These are phyloP conservation scores for Cryptosporidium meleagridis DNA, from an alignment of 169 alveolate genomes.

Conservation along the genomic window DNA sequence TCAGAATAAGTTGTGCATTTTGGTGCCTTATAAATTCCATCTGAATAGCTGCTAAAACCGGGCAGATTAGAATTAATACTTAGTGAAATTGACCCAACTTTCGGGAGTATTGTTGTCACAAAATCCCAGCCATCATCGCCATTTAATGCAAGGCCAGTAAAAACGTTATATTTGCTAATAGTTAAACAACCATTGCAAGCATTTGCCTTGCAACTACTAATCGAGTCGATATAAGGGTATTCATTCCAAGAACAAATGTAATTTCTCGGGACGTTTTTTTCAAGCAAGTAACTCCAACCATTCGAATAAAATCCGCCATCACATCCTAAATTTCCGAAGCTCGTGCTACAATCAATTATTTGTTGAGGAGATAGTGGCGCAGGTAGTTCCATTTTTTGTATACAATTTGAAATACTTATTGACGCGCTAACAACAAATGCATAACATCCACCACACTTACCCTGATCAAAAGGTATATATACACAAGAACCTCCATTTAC, in stretches of 20 bases:
- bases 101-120: slow-evolving; percentile 43
- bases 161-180: slow-evolving; percentile 21
- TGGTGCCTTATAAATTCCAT: slow-evolving; percentile 66
- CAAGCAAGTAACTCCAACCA: slow-evolving; percentile 58
- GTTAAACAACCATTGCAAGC: slow-evolving; percentile 32
- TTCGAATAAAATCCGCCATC: slow-evolving; percentile 73
- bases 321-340: slow-evolving; percentile 58
- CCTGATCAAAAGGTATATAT: slow-evolving; percentile 62
- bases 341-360: slow-evolving; percentile 57
- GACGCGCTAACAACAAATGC: slow-evolving; percentile 61
- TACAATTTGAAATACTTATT: slow-evolving; percentile 42
- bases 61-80: slow-evolving; percentile 69
- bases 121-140: slow-evolving; percentile 73
- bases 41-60: slow-evolving; percentile 61
- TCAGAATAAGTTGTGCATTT: slow-evolving; percentile 48
- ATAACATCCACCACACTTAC: slow-evolving; percentile 63
- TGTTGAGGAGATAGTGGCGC: slow-evolving; percentile 65
- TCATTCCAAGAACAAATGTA: slow-evolving; percentile 62
- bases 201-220: neutral
- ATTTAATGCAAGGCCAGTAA: slow-evolving; percentile 27
- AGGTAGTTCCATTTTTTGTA: slow-evolving; percentile 16
- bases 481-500: slow-evolving; percentile 50
- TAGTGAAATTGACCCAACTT: slow-evolving; percentile 44
- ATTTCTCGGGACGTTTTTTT: slow-evolving; percentile 19
- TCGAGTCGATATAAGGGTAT: slow-evolving; percentile 42